Evolutionary conservation across 2,329 filamentous ascomycete species (phyloP), one percentile per base, ranked within the genome.

Genomic region (Hypomyces perniciosus): DNA sequence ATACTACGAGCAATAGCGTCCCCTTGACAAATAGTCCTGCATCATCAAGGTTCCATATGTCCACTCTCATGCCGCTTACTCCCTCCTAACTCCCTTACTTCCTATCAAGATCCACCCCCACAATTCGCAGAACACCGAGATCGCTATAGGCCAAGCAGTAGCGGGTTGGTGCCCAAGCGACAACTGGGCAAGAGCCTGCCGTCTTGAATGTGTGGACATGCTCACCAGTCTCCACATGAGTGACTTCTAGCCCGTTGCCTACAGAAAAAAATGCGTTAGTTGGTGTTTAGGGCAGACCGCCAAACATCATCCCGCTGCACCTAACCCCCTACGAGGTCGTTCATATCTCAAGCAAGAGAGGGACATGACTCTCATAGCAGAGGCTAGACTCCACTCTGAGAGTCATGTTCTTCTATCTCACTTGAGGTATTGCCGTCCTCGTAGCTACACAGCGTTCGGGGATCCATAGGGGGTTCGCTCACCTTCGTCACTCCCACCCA

Each of bases 131-230:
- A 46, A 78, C 78, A 1, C 84, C 84, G 34, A 81, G 68, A 61
- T 91, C 87, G 47, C 81, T 81, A 64, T 89, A 90, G 2, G 87
- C 88, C 53, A 92, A 68, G 57, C 80, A 83, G 65, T 91, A 91
- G 51, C 83, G 76, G 39, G 79, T 84, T 2, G 88, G 88, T 56
- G 88, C 86, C 87, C 87, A 91, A 3, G 84, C 79, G 6, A 90
- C 84, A 8, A 86, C 77, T 1, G 82, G 80, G 49, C 80, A 82
- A 9, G 84, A 72, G 26, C 80, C 78, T 1, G 74, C 73, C 8
- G 86, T 85, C 65, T 89, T 88, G 57, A 90, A 77, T 2, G 78
- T 86, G 63, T 88, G 79, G 10, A 90, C 78, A 56, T 81, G 77
- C 41, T 90, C 86, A 26, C 87, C 87, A 4, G 82, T 85, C 65